These are phyloP conservation scores for Silybum marianum DNA, from an alignment of 129 eudicot genomes.

Conservation along the genomic window DNA sequence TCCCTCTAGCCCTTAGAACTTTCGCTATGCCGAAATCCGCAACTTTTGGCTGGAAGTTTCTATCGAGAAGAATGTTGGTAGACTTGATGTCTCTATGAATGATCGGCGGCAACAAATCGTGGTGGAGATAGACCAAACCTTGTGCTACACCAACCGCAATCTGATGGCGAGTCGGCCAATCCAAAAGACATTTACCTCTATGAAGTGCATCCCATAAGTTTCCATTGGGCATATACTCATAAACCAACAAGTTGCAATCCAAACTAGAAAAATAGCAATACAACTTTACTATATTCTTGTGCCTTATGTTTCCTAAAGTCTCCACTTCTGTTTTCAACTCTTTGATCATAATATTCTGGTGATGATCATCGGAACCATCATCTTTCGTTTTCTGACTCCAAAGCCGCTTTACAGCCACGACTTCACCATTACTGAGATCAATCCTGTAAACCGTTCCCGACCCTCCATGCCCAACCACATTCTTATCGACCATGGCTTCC, in stretches of 20 bases:
- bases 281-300: slow-evolving; percentile 85
- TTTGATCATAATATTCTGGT: slow-evolving; percentile 43
- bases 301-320: slow-evolving; percentile 88
- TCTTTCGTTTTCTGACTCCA: slow-evolving; percentile 75
- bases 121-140: slow-evolving; percentile 91
- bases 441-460: slow-evolving; percentile 88
- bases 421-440: slow-evolving; percentile 69
- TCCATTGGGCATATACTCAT: slow-evolving; percentile 96
- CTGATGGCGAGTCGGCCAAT: slow-evolving; percentile 85
- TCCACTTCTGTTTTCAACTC: slow-evolving; percentile 86
- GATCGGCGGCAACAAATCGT: slow-evolving; percentile 71
- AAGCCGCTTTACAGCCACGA: slow-evolving; percentile 84
- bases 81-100: slow-evolving; percentile 91
- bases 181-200: slow-evolving; percentile 57
- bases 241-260: slow-evolving; percentile 84
- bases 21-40: slow-evolving; percentile 97
- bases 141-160: slow-evolving; percentile 92
- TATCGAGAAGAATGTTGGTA: slow-evolving; percentile 78
- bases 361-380: slow-evolving; percentile 55
- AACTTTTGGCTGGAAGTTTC: slow-evolving; percentile 68
- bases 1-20: slow-evolving; percentile 76
- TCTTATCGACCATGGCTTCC: slow-evolving; percentile 74
- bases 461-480: slow-evolving; percentile 85
- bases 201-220: slow-evolving; percentile 96
- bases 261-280: slow-evolving; percentile 70